Conservation (phyloP, 176 grass and related monocot species). For the Carex myosuroides region DNA sequence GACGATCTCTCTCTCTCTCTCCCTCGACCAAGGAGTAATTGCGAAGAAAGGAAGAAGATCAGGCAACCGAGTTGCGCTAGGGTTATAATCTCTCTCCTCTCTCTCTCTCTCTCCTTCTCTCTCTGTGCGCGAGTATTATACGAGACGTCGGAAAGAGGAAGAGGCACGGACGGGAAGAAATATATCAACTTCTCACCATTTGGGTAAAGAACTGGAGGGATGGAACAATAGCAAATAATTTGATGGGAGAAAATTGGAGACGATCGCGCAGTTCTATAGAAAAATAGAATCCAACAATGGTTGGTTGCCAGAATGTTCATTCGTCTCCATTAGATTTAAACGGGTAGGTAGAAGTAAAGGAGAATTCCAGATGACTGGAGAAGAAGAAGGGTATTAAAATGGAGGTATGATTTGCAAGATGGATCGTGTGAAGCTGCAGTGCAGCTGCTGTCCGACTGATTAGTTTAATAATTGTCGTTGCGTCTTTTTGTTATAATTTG, state of each 20-base stretch:
- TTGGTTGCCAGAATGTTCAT: not conserved
- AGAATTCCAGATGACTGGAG: not conserved
- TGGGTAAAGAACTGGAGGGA: not conserved
- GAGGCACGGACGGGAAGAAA: not conserved
- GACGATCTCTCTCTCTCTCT: not conserved
- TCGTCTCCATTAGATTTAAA: not conserved
- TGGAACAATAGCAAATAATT: not conserved
- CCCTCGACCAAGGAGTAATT: not conserved
- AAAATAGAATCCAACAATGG: not conserved
- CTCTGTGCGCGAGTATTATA: not conserved
- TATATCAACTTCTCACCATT: not conserved
- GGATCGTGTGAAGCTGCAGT: not conserved
- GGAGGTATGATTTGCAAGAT: not conserved
- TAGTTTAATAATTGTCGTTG: not conserved
- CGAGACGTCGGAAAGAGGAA: not conserved
- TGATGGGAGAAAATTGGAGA: not conserved
- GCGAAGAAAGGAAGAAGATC: not conserved
- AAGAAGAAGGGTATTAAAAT: not conserved
- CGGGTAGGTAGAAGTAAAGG: too few species aligned
- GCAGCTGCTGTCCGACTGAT: not conserved
- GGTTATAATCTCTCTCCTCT: not conserved
- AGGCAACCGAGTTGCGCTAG: not conserved
- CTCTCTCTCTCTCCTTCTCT: conserved; percentile 9
- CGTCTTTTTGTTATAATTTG: not conserved
- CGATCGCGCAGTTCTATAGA: not conserved